These are phyloP conservation scores for Paulownia fortunei DNA, from an alignment of 257 asterid genomes.

Conservation along the genomic window DNA sequence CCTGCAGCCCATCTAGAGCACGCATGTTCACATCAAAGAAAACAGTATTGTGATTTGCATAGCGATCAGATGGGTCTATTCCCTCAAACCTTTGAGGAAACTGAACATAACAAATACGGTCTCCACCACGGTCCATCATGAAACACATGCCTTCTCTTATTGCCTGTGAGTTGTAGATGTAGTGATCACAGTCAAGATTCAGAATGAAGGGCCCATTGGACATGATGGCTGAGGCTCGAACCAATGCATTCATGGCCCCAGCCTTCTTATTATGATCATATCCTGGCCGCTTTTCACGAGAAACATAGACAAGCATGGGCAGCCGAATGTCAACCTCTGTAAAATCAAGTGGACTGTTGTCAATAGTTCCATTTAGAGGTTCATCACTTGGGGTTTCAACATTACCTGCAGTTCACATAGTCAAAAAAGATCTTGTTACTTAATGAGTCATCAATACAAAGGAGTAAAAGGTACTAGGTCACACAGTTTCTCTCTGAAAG, in stretches of 20 bases:
- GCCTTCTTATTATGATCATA: conserved; percentile 96
- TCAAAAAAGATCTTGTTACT: not conserved
- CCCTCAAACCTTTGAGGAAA: conserved; percentile 91
- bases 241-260: conserved; percentile 93
- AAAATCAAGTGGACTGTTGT: conserved; percentile 59
- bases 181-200: conserved; percentile 92
- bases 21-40: conserved; percentile 93
- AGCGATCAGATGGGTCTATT: conserved; percentile 87
- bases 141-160: conserved; percentile 86
- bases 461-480: not conserved
- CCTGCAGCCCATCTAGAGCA: conserved; percentile 85
- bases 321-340: conserved; percentile 83
- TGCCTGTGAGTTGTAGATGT: conserved; percentile 83
- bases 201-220: conserved; percentile 93
- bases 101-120: conserved; percentile 78
- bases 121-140: conserved; percentile 94
- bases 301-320: conserved; percentile 84
- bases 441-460: not conserved
- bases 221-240: conserved; percentile 90
- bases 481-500: not conserved
- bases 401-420: conserved; percentile 63
- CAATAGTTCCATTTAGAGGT: conserved; percentile 61
- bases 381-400: conserved; percentile 95
- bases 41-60: conserved; percentile 85
- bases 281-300: conserved; percentile 90